Percentiles rank a stretch among this genome's conserved stretches.
Evolutionary conservation across 176 grass and related monocot genomes (phyloP).

Genomic region (Ananas comosus): DNA sequence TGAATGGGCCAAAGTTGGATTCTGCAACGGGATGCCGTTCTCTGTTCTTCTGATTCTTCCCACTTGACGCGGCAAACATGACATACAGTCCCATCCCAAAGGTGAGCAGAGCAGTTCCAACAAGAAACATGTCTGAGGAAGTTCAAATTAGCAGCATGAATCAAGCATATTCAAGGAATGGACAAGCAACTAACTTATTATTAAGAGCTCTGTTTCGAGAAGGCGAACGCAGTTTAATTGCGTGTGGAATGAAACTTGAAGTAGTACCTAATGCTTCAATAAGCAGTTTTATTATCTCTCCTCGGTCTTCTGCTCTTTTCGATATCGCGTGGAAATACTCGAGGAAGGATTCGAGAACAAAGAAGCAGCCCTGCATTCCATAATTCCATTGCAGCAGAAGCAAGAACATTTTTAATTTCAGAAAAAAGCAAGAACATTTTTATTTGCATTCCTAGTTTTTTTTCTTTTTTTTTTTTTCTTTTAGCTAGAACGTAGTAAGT

Average conservation of each 20-base stretch:
- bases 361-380: constrained; percentile 47
- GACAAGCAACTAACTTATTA: too few species aligned
- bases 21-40: constrained; percentile 11
- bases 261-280: constrained; percentile 52
- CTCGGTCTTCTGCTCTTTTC: constrained; percentile 20
- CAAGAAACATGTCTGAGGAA: constrained; percentile 74
- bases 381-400: neutral
- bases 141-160: neutral
- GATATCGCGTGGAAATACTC: constrained; percentile 41
- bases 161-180: neutral
- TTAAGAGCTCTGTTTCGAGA: too few species aligned
- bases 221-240: too few species aligned
- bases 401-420: neutral
- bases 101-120: constrained; percentile 74
- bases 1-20: constrained; percentile 42
- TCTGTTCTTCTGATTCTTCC: constrained; percentile 19
- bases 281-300: constrained; percentile 43
- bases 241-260: neutral
- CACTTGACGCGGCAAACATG: constrained; percentile 41
- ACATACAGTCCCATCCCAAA: constrained; percentile 70
- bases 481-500: neutral
- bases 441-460: too few species aligned
- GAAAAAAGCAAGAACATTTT: too few species aligned
- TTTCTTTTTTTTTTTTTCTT: neutral
- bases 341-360: constrained; percentile 44